Conservation (phyloP, 805 yeast species). For the Clavispora fructus region DNA sequence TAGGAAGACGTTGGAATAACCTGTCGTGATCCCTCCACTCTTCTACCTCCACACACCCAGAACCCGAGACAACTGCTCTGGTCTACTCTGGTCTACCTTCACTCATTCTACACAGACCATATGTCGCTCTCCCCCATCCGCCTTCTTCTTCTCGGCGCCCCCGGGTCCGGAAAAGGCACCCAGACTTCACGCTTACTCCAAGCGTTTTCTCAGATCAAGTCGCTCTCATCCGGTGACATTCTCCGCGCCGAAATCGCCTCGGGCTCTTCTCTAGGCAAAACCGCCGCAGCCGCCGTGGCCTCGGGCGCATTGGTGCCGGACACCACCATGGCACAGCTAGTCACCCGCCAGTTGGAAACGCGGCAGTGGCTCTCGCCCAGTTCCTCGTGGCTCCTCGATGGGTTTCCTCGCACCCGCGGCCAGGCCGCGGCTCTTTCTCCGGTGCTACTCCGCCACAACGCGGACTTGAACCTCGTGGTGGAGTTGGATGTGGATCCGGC, state of each 20-base stretch:
- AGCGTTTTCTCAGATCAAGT: constrained; percentile 44
- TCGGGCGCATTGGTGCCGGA: constrained; percentile 76
- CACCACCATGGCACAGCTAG: constrained; percentile 52
- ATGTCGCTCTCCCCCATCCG: constrained; percentile 45
- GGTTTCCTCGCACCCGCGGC: constrained; percentile 76
- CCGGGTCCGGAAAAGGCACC: constrained; percentile 95
- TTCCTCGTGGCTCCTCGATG: constrained; percentile 76
- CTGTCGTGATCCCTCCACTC: too few relatives aligned
- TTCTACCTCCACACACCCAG: too few relatives aligned
- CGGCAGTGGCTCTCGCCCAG: constrained; percentile 39
- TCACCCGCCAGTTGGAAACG: constrained; percentile 43
- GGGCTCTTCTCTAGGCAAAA: constrained; percentile 48
- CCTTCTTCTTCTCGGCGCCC: constrained; percentile 80
- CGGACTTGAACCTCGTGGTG: constrained; percentile 68
- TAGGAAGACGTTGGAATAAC: too few relatives aligned
- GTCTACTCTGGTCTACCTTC: too few relatives aligned
- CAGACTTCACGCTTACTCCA: constrained; percentile 63
- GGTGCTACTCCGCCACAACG: constrained; percentile 30
- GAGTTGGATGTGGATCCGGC: constrained; percentile 81
- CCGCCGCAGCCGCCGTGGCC: constrained; percentile 53
- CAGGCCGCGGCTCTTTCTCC: constrained; percentile 64
- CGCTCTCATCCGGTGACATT: constrained; percentile 82
- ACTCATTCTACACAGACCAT: too few relatives aligned
- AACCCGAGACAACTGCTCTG: too few relatives aligned
- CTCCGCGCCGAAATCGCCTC: constrained; percentile 61